Percentiles rank a stretch among this genome's conserved stretches.
These are phyloP conservation scores for Exsudoporus floridanus DNA, from an alignment of 1,284 basidiomycete species.

Conservation along the genomic window DNA sequence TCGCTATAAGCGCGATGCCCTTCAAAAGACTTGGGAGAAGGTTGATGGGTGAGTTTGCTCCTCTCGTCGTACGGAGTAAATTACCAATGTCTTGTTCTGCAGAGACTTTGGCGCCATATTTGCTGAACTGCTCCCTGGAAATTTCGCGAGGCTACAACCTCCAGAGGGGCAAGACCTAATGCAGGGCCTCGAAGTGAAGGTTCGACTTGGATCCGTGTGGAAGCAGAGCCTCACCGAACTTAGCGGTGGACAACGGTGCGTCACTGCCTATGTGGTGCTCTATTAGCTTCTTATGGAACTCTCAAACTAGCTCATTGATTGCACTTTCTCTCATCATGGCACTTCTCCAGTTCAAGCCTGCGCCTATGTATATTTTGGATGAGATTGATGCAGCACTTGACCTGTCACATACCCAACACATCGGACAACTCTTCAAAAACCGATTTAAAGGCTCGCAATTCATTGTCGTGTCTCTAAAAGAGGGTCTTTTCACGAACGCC, in stretches of 20 bases:
- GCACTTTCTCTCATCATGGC: slow-evolving; percentile 98
- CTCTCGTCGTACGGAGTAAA: neutral
- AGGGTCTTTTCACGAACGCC: slow-evolving; percentile 96
- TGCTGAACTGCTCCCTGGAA: slow-evolving; percentile 92
- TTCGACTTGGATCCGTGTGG: slow-evolving; percentile 93
- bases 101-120: slow-evolving; percentile 98
- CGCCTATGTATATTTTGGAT: slow-evolving; percentile 99
- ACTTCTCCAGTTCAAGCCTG: slow-evolving; percentile 96
- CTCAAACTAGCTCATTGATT: slow-evolving; percentile 76
- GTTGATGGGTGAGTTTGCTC: slow-evolving; percentile 73
- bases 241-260: slow-evolving; percentile 93
- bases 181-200: slow-evolving; percentile 96
- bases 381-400: slow-evolving; percentile 98
- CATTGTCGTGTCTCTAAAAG: slow-evolving; percentile 97
- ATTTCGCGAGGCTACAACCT: slow-evolving; percentile 93
- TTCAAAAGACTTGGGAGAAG: slow-evolving; percentile 94
- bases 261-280: neutral
- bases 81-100: slow-evolving; percentile 5
- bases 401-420: slow-evolving; percentile 94
- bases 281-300: neutral
- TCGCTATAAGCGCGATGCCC: slow-evolving; percentile 89
- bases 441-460: slow-evolving; percentile 99
- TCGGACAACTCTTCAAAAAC: slow-evolving; percentile 93
- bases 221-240: slow-evolving; percentile 97
- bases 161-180: slow-evolving; percentile 93